These are phyloP conservation scores for Nepenthes gracilis DNA, from an alignment of 148 eudicot species.

Conservation along the genomic window DNA sequence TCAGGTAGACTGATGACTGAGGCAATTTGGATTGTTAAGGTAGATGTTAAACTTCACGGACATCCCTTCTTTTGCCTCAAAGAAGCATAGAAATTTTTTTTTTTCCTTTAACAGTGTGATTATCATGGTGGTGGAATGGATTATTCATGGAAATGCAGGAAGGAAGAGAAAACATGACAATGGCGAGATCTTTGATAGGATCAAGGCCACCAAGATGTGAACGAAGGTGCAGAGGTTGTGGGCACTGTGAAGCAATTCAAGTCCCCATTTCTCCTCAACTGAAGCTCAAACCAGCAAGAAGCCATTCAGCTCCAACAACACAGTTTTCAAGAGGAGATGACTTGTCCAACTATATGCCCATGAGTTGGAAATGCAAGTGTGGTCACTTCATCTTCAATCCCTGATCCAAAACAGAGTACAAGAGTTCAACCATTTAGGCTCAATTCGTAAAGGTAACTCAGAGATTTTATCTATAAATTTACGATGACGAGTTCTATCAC, in stretches of 20 bases:
- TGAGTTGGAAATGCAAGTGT: slow-evolving; percentile 75
- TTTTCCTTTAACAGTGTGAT: neutral
- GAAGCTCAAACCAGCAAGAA: slow-evolving; percentile 15
- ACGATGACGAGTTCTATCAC: too few relatives aligned
- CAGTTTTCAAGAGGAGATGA: slow-evolving; percentile 20
- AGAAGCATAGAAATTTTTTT: neutral
- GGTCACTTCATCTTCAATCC: slow-evolving; percentile 53
- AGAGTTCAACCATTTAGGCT: too few relatives aligned
- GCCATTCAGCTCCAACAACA: neutral
- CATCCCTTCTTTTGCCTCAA: too few relatives aligned
- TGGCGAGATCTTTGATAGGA: slow-evolving; percentile 30
- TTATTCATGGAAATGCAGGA: neutral
- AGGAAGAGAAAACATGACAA: slow-evolving; percentile 10
- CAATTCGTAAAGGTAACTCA: too few relatives aligned
- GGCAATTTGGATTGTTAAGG: neutral
- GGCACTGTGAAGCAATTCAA: slow-evolving; percentile 46
- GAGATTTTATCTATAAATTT: too few relatives aligned
- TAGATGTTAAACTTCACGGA: neutral
- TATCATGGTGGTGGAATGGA: neutral
- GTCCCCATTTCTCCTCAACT: slow-evolving; percentile 27
- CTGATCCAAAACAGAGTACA: slow-evolving; percentile 5
- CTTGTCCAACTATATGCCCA: slow-evolving; percentile 51
- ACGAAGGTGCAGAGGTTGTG: slow-evolving; percentile 34
- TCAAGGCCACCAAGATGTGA: slow-evolving; percentile 59
- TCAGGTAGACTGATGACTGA: neutral